Evolutionary conservation across 306 rosid species (phyloP), one percentile per base, ranked within the genome.

Genomic region (Lithocarpus polystachyus): DNA sequence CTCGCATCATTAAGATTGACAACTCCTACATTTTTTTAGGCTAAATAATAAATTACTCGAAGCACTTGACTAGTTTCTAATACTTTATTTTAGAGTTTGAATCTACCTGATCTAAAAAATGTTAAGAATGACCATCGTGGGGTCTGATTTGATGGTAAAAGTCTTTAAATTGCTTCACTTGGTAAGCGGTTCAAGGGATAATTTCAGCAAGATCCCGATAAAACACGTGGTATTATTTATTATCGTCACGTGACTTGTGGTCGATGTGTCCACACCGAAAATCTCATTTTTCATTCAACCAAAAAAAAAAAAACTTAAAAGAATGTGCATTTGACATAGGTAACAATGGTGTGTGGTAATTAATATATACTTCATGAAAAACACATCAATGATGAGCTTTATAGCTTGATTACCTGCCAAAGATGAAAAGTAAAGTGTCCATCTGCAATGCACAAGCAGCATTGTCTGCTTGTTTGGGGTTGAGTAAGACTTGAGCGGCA

Each of bases 401-500:
- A 40, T 40, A 22, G 68, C 67, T 53, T 68, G 56, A 68, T 77
- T 56, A 77, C 69, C 75, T n/a, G 81, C 67, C 43, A 54, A 68
- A 71, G 17, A 52, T 9, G 31, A 60, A 40, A 20, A 14, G n/a
- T 13, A 33, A 9, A 19, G n/a, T 19, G 72, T 35, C 72, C 23
- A 8, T 18, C 26, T 68, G 8, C 72, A 68, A 68, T 68, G 72
- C 72, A 68, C 5, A 19, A 67, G 12, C 72, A 33, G n/a, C 17
- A 35, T 33, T 68, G 72, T 68, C 72, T 68, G 17, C 48, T 29
- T 68, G 72, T 68, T 68, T 11, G 72, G 52, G n/a, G 48, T 68
- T 68, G 72, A 68, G 28, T 18, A 31, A 43, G 80, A 77, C 80
- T 69, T 74, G 48, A 69, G 75, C 77, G 82, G 43, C 68, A 78